These are phyloP conservation scores for Penicillium palitans DNA, from an alignment of 2,329 filamentous ascomycete species.

Conservation along the genomic window DNA sequence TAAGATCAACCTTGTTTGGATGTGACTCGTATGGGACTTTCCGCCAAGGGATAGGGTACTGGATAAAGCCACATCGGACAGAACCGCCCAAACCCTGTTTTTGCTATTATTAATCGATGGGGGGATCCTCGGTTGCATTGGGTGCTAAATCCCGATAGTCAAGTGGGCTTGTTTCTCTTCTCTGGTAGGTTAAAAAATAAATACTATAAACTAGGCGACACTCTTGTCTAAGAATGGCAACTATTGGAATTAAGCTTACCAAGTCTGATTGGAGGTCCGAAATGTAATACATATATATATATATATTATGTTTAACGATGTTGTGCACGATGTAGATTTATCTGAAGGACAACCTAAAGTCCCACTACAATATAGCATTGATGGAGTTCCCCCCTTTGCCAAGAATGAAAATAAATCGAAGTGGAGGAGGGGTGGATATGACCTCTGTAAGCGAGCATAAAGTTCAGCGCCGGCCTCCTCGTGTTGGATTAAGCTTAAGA, in stretches of 20 bases:
- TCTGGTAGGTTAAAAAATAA: neutral
- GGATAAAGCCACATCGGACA: slow-evolving; percentile 16
- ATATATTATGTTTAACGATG: neutral
- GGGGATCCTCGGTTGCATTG: slow-evolving; percentile 11
- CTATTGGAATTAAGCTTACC: neutral
- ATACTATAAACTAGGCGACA: neutral
- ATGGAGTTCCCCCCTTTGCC: slow-evolving; percentile 14
- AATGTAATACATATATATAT: neutral
- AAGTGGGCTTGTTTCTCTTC: slow-evolving; percentile 8
- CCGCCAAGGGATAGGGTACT: slow-evolving; percentile 8
- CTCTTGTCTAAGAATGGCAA: neutral
- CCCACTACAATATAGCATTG: slow-evolving; percentile 11
- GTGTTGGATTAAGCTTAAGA: slow-evolving; percentile 50
- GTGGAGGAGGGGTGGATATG: slow-evolving; percentile 15
- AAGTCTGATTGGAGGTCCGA: neutral
- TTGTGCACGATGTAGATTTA: neutral
- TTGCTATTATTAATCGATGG: slow-evolving; percentile 10
- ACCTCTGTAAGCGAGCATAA: slow-evolving; percentile 39
- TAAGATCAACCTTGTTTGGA: slow-evolving; percentile 13
- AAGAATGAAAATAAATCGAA: slow-evolving; percentile 18
- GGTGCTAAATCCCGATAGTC: slow-evolving; percentile 18
- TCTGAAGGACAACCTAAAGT: neutral
- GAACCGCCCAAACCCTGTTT: slow-evolving; percentile 9
- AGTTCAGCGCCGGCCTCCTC: slow-evolving; percentile 36
- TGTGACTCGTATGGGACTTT: slow-evolving; percentile 7